These are phyloP conservation scores for Cercospora beticola DNA, from an alignment of 2,329 filamentous ascomycete genomes.

Conservation along the genomic window DNA sequence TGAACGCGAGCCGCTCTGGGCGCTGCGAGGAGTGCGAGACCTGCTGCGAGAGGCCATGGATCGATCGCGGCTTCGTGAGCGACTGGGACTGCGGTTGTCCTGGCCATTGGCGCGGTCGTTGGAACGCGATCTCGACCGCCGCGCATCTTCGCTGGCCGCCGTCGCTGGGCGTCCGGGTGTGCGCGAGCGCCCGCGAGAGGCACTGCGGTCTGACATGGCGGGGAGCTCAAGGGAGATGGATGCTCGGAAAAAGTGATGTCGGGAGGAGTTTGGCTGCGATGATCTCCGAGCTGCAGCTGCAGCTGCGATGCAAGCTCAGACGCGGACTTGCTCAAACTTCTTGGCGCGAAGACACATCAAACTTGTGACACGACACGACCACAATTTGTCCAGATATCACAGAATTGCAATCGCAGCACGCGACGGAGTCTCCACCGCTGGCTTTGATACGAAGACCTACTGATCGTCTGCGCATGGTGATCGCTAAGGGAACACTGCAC, in stretches of 20 bases:
- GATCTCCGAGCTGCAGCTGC: constrained; percentile 4
- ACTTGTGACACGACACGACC: not conserved
- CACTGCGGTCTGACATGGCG: constrained; percentile 32
- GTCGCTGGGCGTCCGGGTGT: constrained; percentile 25
- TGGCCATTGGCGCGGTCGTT: constrained; percentile 37
- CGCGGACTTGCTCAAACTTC: not conserved
- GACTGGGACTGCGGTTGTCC: constrained; percentile 29
- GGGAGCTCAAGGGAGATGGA: not conserved
- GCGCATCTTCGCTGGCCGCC: constrained; percentile 23
- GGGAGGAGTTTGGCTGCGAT: not conserved
- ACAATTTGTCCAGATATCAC: not conserved
- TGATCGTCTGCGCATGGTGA: not conserved
- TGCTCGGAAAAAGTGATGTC: not conserved
- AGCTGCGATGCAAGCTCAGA: constrained; percentile 1
- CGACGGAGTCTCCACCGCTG: no score
- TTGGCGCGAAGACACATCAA: not conserved
- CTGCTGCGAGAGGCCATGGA: constrained; percentile 32
- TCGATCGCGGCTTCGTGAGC: constrained; percentile 35
- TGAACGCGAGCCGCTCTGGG: constrained; percentile 19
- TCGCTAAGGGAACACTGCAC: not conserved
- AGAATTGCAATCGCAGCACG: not conserved
- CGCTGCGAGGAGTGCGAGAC: constrained; percentile 17
- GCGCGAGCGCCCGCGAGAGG: constrained; percentile 44
- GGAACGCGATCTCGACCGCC: constrained; percentile 31
- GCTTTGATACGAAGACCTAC: not conserved